These are phyloP conservation scores for Hymenoscyphus fraxineus DNA, from an alignment of 2,329 filamentous ascomycete species.

Conservation along the genomic window DNA sequence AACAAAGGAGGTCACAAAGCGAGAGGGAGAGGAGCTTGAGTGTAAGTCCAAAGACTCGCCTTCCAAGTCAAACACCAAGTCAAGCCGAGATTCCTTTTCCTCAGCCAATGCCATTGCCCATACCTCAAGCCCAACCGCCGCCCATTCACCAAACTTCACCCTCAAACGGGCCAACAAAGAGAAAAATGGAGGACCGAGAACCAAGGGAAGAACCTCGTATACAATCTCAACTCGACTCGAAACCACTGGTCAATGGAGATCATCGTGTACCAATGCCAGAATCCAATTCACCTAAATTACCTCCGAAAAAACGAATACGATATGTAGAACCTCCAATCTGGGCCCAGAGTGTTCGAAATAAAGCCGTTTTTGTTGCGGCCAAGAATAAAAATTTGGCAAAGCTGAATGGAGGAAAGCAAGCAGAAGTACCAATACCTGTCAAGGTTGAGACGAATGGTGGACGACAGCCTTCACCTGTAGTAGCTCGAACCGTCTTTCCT, in stretches of 20 bases:
- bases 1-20: constrained; percentile 46
- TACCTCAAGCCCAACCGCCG: neutral
- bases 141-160: neutral
- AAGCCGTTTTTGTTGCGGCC: constrained; percentile 8
- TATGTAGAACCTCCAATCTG: constrained; percentile 52
- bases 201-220: constrained; percentile 19
- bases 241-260: constrained; percentile 24
- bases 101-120: constrained; percentile 14
- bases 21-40: constrained; percentile 70
- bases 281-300: constrained; percentile 35
- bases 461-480: constrained; percentile 20
- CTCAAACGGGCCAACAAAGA: constrained; percentile 25
- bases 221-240: constrained; percentile 19
- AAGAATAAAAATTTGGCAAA: constrained; percentile 32
- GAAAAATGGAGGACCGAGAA: constrained; percentile 33
- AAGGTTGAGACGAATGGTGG: constrained; percentile 30
- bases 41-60: constrained; percentile 73
- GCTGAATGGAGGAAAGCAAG: constrained; percentile 28
- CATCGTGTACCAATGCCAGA: constrained; percentile 15
- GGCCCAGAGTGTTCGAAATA: constrained; percentile 31
- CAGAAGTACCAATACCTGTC: constrained; percentile 15
- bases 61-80: constrained; percentile 38
- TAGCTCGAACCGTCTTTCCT: constrained; percentile 9
- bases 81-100: constrained; percentile 21
- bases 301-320: constrained; percentile 46